These are phyloP conservation scores for Epichloe typhina DNA, from an alignment of 2,329 filamentous ascomycete species.

Conservation along the genomic window DNA sequence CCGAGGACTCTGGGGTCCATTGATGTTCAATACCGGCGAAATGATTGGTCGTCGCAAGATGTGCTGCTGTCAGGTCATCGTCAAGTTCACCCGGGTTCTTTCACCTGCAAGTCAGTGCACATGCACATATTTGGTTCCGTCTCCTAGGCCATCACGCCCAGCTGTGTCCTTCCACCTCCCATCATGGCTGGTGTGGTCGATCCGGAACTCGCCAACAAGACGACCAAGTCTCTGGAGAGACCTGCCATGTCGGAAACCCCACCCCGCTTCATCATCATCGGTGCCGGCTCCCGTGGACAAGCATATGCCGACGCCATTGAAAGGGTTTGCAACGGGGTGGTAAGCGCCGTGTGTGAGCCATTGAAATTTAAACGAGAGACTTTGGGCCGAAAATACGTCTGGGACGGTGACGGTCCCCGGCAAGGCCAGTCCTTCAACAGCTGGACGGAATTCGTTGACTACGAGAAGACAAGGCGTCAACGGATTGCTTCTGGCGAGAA, in stretches of 20 bases:
- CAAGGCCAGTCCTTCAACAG: conserved; percentile 56
- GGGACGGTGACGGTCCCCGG: conserved; percentile 37
- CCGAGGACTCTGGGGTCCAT: neutral
- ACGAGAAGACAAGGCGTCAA: conserved; percentile 50
- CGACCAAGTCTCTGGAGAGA: conserved; percentile 21
- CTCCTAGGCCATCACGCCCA: neutral
- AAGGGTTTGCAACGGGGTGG: conserved; percentile 50
- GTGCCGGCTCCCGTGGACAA: conserved; percentile 66
- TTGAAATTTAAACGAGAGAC: conserved; percentile 59
- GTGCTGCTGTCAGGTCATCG: no score
- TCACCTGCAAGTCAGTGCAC: no score
- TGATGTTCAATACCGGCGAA: conserved; percentile 7
- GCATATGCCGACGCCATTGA: conserved; percentile 58
- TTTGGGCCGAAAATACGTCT: conserved; percentile 62
- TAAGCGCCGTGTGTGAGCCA: conserved; percentile 74
- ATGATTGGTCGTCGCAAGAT: conserved; percentile 4
- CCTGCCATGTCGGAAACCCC: conserved; percentile 34
- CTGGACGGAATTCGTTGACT: conserved; percentile 66
- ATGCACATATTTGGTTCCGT: neutral
- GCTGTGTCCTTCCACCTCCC: neutral
- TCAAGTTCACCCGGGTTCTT: no score
- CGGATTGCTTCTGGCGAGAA: conserved; percentile 34
- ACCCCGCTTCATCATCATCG: conserved; percentile 64
- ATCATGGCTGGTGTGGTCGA: conserved; percentile 12
- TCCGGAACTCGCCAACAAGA: conserved; percentile 13